Percentiles rank a stretch among this genome's conserved stretches.
Conservation (phyloP, 768 basidiomycete genomes). For the Kwoniella heveanensis region DNA sequence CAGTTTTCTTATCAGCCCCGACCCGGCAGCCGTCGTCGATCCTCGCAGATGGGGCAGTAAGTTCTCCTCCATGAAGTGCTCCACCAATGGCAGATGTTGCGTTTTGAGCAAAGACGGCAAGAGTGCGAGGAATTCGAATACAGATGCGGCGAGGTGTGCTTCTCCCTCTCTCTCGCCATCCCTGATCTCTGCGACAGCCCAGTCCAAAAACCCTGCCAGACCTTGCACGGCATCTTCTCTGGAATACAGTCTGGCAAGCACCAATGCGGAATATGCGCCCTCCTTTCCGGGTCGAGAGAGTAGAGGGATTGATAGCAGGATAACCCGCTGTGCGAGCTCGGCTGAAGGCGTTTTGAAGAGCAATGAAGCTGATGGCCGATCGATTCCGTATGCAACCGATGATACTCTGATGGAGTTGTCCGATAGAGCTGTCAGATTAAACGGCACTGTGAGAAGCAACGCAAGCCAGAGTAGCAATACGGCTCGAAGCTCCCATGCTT, state of each 20-base stretch:
- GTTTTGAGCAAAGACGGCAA: conserved; percentile 59
- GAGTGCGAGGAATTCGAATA: conserved; percentile 38
- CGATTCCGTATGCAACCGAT: conserved; percentile 34
- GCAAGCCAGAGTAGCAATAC: conserved; percentile 88
- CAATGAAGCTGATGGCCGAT: conserved; percentile 17
- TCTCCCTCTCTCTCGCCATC: conserved; percentile 38
- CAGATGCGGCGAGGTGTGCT: conserved; percentile 41
- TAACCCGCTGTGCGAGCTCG: conserved; percentile 60
- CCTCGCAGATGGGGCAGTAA: conserved; percentile 58
- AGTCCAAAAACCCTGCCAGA: conserved; percentile 32
- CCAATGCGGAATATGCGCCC: conserved; percentile 74
- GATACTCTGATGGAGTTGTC: conserved; percentile 57
- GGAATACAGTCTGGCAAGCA: conserved; percentile 79
- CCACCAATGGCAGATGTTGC: conserved; percentile 63
- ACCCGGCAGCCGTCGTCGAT: conserved; percentile 28
- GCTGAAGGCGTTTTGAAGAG: conserved; percentile 62
- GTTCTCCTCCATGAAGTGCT: conserved; percentile 61
- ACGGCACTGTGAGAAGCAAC: conserved; percentile 89
- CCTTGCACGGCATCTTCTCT: conserved; percentile 62
- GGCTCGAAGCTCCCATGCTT: conserved; percentile 80
- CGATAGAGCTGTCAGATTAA: conserved; percentile 83
- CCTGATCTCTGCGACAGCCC: conserved; percentile 34
- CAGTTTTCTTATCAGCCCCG: conserved; percentile 49
- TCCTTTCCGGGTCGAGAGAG: conserved; percentile 66
- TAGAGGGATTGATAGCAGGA: conserved; percentile 37